Conservation (phyloP, 2,329 filamentous ascomycete genomes). For the Beauveria scarabaeidicola region DNA sequence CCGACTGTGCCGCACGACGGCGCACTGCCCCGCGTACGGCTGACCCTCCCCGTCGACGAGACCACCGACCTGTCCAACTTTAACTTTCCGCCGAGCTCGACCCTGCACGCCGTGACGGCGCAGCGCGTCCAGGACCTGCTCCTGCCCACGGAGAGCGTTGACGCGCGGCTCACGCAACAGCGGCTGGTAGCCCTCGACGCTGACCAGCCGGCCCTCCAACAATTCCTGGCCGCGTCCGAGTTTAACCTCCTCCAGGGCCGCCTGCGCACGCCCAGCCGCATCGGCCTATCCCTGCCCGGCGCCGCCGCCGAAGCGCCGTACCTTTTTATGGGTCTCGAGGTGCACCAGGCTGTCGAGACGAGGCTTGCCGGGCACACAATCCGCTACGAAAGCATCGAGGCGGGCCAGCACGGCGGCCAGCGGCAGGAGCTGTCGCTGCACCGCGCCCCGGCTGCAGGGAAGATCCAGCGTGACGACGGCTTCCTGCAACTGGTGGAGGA, state of each 20-base stretch:
- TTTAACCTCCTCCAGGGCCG: conserved; percentile 36
- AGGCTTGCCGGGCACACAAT: conserved; percentile 37
- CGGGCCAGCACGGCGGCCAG: conserved; percentile 41
- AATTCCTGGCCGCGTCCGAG: conserved; percentile 36
- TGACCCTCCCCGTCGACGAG: conserved; percentile 24
- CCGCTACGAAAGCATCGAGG: conserved; percentile 44
- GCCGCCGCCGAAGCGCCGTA: conserved; percentile 20
- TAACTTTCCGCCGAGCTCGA: conserved; percentile 21
- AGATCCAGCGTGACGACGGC: background rate
- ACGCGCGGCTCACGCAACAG: conserved; percentile 35
- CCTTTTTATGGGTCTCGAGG: conserved; percentile 43
- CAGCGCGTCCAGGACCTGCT: conserved; percentile 33
- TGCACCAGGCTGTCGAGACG: conserved; percentile 37
- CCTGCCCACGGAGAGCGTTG: conserved; percentile 37
- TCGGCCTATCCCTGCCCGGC: conserved; percentile 23
- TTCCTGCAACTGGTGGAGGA: conserved; percentile 24
- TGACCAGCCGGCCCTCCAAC: conserved; percentile 28
- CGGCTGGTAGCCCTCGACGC: conserved; percentile 31
- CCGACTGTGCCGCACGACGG: conserved; percentile 3
- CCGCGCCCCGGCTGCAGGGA: conserved; percentile 5
- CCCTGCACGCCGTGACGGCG: conserved; percentile 23
- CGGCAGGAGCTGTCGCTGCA: conserved; percentile 43
- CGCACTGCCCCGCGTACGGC: conserved; percentile 19
- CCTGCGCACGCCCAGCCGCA: conserved; percentile 30
- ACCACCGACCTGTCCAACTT: conserved; percentile 22